Base-by-base conservation (phyloP, 2,329 filamentous ascomycete genomes). In the Taxawa tesnikishii region DNA sequence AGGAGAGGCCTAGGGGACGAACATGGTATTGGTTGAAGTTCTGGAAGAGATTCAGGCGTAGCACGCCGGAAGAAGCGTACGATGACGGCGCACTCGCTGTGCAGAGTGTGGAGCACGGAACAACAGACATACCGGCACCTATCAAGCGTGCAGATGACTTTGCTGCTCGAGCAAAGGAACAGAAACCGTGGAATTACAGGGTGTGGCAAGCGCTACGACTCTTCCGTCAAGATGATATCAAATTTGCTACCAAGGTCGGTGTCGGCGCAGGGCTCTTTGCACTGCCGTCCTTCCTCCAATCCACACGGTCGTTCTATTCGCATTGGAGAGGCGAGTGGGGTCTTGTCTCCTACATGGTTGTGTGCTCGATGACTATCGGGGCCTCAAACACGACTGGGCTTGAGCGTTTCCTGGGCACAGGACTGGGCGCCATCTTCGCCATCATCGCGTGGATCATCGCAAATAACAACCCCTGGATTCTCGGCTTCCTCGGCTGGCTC, bases 301-400 rank as follows among this genome's bases (percentile, higher is more conserved):
- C 69, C 6, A 93, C 85, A 3, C 68, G 85, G 32, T 81, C 82
- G 0, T 68, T 80, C 13, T 98, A 94, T 53, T 69, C 75, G 32
- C 79, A 79, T 47, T 96, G 87, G 84, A 70, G 88, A 52, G 88
- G 88, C 17, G 90, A 98, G 65, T 98, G 90, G 90, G 90, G 90
- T 14, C 67, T 98, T 2, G 57, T 98, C 34, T 94, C 85, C 0
- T 96, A 94, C 62, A 96, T 96, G 88, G 76, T 96, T 50, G 90
- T 98, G 15, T 93, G 87, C 51, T 85, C 83, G 23, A 96, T 94
- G 85, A 98, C 88, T 0, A 88, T 94, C 14, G 90, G 90, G 16
- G 85, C 90, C 6, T 83, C 85, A 15, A 98, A 96, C 54, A 94
- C 88, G 2, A 94, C 88, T 0, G 87, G 85, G 4, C 75, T 77